These are phyloP conservation scores for Cochlearia excelsa DNA, from an alignment of 345 rosid species.

Conservation along the genomic window DNA sequence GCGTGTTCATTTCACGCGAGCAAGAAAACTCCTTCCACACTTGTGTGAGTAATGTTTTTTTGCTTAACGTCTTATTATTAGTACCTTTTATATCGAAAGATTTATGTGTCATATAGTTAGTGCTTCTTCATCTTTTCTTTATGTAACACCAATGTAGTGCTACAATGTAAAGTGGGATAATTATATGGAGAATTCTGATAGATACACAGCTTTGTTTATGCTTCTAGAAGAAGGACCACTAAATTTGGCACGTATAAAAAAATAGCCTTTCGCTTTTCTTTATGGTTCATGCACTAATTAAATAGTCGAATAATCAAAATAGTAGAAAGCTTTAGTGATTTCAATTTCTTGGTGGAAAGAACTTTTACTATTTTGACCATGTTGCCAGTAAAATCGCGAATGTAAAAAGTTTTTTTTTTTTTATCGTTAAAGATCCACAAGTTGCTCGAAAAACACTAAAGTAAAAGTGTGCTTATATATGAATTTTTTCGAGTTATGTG, in stretches of 20 bases:
- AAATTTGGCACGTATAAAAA: not conserved
- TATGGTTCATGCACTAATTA: conserved; percentile 26
- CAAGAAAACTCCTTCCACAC: conserved; percentile 21
- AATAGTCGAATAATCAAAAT: conserved; percentile 4
- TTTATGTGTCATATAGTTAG: conserved; percentile 17
- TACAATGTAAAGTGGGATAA: conserved; percentile 8
- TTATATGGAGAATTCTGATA: conserved; percentile 22
- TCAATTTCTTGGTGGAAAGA: not conserved
- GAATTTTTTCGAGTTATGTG: not conserved
- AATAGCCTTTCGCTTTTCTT: conserved; percentile 14
- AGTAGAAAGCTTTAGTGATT: not conserved
- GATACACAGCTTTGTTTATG: conserved; percentile 28
- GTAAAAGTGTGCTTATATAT: not conserved
- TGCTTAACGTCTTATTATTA: not conserved
- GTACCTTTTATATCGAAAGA: not conserved
- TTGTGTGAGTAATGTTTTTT: not conserved
- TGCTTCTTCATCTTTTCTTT: conserved; percentile 18
- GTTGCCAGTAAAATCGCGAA: not conserved
- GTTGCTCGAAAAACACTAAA: too few species aligned
- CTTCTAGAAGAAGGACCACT: conserved; percentile 37
- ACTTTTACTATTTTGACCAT: not conserved
- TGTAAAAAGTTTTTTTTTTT: too few species aligned
- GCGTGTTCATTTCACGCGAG: conserved; percentile 31
- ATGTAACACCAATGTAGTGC: conserved; percentile 11
- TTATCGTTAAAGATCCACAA: too few species aligned